Conservation (phyloP, 768 basidiomycete species). For the Inosperma sp. region DNA sequence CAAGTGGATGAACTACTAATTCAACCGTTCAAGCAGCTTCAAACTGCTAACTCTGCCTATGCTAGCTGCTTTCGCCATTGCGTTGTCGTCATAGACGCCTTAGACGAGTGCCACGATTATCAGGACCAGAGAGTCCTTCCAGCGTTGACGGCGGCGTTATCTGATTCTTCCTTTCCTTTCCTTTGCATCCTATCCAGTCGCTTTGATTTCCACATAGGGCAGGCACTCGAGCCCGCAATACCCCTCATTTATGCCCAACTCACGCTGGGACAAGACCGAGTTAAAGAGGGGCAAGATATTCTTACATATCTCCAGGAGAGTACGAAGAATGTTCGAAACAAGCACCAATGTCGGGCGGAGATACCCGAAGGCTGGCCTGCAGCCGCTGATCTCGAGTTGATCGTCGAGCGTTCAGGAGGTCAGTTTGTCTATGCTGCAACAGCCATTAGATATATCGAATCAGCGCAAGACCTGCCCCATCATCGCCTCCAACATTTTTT, state of each 20-base stretch:
- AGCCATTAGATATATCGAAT: conserved; percentile 10
- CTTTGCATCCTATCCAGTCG: conserved; percentile 16
- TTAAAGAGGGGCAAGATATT: neutral
- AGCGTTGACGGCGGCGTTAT: conserved; percentile 1
- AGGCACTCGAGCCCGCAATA: neutral
- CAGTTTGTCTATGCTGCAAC: conserved; percentile 17
- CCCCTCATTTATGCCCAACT: neutral
- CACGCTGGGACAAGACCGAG: neutral
- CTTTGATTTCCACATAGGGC: conserved; percentile 11
- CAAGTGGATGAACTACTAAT: neutral
- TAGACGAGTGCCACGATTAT: conserved; percentile 15
- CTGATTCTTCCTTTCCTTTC: conserved; percentile 1
- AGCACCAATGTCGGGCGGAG: neutral
- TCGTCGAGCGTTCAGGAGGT: conserved; percentile 13
- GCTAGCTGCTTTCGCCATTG: neutral
- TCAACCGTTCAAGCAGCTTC: neutral
- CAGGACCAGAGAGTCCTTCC: conserved; percentile 10
- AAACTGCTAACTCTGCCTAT: neutral
- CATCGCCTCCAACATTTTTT: neutral
- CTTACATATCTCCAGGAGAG: neutral
- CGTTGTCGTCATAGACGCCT: conserved; percentile 3
- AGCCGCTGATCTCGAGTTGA: neutral
- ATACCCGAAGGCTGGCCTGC: conserved; percentile 10
- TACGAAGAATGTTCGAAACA: neutral
- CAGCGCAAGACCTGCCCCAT: neutral